Percentiles rank a stretch among this genome's conserved stretches.
phyloP scores from a whole-genome alignment of 2,329 filamentous ascomycete genomes.

The Colletotrichum sp. region DNA sequence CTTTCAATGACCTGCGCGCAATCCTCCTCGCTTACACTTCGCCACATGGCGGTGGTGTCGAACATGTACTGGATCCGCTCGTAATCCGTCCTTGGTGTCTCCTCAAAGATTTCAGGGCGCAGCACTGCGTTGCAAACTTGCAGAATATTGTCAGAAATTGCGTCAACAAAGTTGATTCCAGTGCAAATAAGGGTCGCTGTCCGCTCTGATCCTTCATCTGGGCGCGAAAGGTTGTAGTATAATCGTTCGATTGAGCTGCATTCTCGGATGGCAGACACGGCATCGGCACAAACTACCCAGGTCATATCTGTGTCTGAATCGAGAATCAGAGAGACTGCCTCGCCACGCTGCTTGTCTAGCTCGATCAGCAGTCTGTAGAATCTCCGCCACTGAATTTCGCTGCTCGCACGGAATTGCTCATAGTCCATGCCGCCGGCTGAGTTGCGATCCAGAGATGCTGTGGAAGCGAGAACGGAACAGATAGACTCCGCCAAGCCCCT shows the following conservation, averaged over 20 bases:
- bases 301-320: conserved; percentile 74
- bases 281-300: conserved; percentile 86
- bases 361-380: conserved; percentile 88
- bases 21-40: conserved; percentile 82
- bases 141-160: conserved; percentile 71
- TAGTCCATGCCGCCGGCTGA: conserved; percentile 73
- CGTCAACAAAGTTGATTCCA: conserved; percentile 71
- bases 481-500: conserved; percentile 76
- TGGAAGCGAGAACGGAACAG: conserved; percentile 72
- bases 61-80: conserved; percentile 81
- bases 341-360: conserved; percentile 83
- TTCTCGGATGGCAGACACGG: conserved; percentile 76
- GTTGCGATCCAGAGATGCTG: conserved; percentile 66
- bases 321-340: conserved; percentile 78
- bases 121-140: conserved; percentile 72
- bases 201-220: conserved; percentile 57
- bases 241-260: conserved; percentile 81
- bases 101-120: conserved; percentile 75
- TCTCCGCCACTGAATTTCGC: conserved; percentile 84
- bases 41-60: conserved; percentile 77
- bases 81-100: conserved; percentile 70
- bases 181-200: conserved; percentile 70
- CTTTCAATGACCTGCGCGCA: conserved; percentile 71
- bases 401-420: conserved; percentile 73
- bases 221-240: conserved; percentile 65